Base-by-base conservation (phyloP, 2,329 filamentous ascomycete species). In the Botryosphaeria agaves region DNA sequence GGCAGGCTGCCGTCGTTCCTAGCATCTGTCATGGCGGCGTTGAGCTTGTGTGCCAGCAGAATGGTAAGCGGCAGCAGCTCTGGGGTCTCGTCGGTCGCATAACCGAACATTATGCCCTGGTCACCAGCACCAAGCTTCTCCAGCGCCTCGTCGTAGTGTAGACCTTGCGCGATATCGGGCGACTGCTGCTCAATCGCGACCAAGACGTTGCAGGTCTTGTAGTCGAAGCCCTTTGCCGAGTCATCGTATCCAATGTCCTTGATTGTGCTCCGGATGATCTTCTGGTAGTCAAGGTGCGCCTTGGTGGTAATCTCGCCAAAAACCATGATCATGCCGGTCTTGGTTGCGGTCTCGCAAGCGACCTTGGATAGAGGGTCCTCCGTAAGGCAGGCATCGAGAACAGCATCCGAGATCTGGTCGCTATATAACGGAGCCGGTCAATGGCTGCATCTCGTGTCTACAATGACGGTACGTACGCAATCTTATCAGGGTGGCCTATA, bases 81-180 rank as follows among this genome's bases (percentile, higher is more conserved):
- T 38, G 87, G 85, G 49, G 89, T 95, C 73, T 98, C 89, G 53
- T 98, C 89, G 51, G 89, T 93, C 59, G 89, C 89, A 72, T 98
- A 98, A 51, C 89, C 89, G 63, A 98, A 98, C 89, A 98, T 98
- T 71, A 98, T 94, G 70, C 89, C 89, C 71, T 98, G 89, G 64
- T 98, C 89, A 78, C 89, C 89, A 40, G 89, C 89, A 62, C 89
- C 89, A 42, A 98, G 77, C 65, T 92, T 77, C 75, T 98, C 89
- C 29, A 98, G 78, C 45, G 83, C 84, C 69, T 94, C 72, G 44
- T 98, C 89, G 61, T 92, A 92, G 71, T 95, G 83, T 34, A 98
- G 82, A 71, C 89, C 89, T 67, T 95, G 89, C 47, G 89, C 89
- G 53, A 98, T 98, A 62, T 98, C 89, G 51, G 87, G 81, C 37